These are phyloP conservation scores for Solanum piurae DNA, from an alignment of 257 asterid genomes.

Conservation along the genomic window DNA sequence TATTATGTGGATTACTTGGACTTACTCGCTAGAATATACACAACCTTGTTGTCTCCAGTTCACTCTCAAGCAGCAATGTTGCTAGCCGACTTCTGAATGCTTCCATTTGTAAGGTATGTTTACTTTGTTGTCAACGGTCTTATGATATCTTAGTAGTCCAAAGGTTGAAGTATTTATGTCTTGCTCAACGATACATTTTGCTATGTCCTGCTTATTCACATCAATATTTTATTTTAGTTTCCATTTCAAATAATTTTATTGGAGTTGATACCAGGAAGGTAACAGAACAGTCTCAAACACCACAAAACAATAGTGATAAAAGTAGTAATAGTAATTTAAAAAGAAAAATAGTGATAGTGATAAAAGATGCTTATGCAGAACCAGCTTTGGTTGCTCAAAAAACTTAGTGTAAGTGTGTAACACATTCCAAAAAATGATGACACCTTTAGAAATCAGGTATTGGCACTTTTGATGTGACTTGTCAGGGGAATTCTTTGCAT, in stretches of 20 bases:
- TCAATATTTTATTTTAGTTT: background rate
- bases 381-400: background rate
- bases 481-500: background rate
- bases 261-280: background rate
- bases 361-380: background rate
- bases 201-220: background rate
- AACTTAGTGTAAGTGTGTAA: background rate
- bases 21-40: slow-evolving; percentile 55
- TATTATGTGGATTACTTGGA: slow-evolving; percentile 10
- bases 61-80: slow-evolving; percentile 23
- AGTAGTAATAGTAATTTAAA: background rate
- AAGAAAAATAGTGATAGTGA: background rate
- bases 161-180: background rate
- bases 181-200: background rate
- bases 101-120: slow-evolving; percentile 58
- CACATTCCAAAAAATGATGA: background rate
- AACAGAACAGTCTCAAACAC: background rate
- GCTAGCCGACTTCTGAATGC: slow-evolving; percentile 51
- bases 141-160: background rate
- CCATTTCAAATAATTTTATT: background rate
- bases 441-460: background rate
- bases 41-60: slow-evolving; percentile 29
- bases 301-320: background rate
- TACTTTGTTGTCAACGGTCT: background rate
- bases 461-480: background rate